Evolutionary conservation across 371 early-diverging fungal species (phyloP).

Genomic region (Mucor racemosus): DNA sequence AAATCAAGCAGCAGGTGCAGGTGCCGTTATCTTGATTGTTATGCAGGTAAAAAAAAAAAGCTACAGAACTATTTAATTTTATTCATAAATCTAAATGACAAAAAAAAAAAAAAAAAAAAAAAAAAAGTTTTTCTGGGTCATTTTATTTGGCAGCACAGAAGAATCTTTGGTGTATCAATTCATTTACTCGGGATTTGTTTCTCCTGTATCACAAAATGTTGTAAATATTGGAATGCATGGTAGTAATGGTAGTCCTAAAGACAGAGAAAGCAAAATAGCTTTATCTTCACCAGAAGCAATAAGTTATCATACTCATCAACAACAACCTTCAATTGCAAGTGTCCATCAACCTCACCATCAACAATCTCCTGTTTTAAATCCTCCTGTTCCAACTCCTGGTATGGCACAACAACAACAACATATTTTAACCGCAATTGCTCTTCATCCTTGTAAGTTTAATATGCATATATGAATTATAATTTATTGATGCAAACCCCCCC

Average conservation of each 20-base stretch:
- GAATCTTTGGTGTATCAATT: slow-evolving; percentile 49
- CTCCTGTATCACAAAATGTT: slow-evolving; percentile 20
- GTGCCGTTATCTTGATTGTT: slow-evolving; percentile 44
- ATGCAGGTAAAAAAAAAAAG: slow-evolving; percentile 23
- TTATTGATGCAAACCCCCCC: background rate
- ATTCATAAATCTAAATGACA: background rate
- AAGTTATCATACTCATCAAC: background rate
- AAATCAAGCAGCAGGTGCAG: slow-evolving; percentile 38
- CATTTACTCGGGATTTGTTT: slow-evolving; percentile 22
- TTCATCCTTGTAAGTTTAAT: slow-evolving; percentile 29
- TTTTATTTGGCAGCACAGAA: slow-evolving; percentile 49
- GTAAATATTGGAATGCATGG: slow-evolving; percentile 1
- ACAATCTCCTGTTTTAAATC: background rate
- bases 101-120: background rate
- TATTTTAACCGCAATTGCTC: slow-evolving; percentile 28
- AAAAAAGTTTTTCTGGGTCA: slow-evolving; percentile 46
- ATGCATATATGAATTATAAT: too few relatives aligned
- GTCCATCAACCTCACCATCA: slow-evolving; percentile 1
- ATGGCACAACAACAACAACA: background rate
- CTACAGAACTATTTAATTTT: too few relatives aligned
- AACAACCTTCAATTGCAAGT: slow-evolving; percentile 16
- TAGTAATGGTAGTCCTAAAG: slow-evolving; percentile 14
- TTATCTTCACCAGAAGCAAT: slow-evolving; percentile 21
- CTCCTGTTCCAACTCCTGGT: slow-evolving; percentile 7
- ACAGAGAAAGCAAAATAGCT: slow-evolving; percentile 29